These are phyloP conservation scores for Leucocoprinus leucothites DNA, from an alignment of 768 basidiomycete genomes.

Conservation along the genomic window DNA sequence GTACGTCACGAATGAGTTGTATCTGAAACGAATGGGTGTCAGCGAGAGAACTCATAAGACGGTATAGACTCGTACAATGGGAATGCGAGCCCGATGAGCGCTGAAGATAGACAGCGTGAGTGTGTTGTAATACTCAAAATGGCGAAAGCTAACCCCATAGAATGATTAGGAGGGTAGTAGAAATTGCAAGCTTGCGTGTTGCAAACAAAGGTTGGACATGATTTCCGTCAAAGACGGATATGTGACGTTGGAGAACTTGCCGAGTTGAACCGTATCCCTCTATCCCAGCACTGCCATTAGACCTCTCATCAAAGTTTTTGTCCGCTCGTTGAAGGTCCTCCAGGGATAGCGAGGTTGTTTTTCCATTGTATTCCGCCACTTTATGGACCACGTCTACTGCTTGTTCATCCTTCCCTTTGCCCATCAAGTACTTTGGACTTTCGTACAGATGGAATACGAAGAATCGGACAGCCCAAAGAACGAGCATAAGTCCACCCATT, in stretches of 20 bases:
- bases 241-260: constrained; percentile 27
- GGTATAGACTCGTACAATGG: constrained; percentile 42
- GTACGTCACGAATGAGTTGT: constrained; percentile 28
- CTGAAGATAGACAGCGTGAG: constrained; percentile 27
- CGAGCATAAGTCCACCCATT: constrained; percentile 70
- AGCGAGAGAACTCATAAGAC: neutral
- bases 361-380: constrained; percentile 61
- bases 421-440: constrained; percentile 75
- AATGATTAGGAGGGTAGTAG: constrained; percentile 59
- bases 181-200: constrained; percentile 60
- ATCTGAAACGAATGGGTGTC: constrained; percentile 15
- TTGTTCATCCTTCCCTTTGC: constrained; percentile 58
- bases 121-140: neutral
- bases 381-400: constrained; percentile 62
- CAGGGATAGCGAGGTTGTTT: constrained; percentile 40
- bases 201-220: constrained; percentile 63
- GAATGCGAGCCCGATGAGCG: constrained; percentile 68
- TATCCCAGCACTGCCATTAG: constrained; percentile 8
- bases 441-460: constrained; percentile 70
- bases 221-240: constrained; percentile 27
- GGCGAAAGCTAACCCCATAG: constrained; percentile 40
- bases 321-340: constrained; percentile 38
- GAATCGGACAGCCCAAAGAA: constrained; percentile 44
- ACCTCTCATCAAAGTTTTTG: neutral
- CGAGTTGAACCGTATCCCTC: constrained; percentile 1